phyloP scores from a whole-genome alignment of 805 yeast genomes.

The Candida rishiriensis region DNA sequence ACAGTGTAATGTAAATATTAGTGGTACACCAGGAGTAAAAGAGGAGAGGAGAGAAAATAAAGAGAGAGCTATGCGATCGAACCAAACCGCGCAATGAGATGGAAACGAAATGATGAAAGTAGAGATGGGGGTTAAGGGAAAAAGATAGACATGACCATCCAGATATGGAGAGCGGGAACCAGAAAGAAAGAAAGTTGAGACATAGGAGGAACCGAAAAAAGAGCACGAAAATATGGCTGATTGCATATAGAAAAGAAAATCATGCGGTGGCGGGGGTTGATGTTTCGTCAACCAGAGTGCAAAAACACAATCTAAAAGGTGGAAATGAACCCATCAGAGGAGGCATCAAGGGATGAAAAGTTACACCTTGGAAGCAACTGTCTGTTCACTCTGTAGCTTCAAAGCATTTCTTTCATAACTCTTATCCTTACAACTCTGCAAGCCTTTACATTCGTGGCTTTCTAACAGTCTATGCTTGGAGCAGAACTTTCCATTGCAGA shows the following conservation, averaged over 20 bases:
- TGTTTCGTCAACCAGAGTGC: neutral
- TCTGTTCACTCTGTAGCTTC: constrained; percentile 78
- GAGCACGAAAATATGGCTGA: too few species aligned
- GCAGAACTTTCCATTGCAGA: constrained; percentile 81
- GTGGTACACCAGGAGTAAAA: neutral
- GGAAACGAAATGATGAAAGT: too few species aligned
- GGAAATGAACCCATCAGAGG: neutral
- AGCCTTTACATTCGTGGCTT: constrained; percentile 75
- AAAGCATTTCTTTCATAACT: constrained; percentile 82
- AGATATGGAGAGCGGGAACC: too few species aligned
- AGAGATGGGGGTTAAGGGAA: too few species aligned
- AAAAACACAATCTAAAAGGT: neutral
- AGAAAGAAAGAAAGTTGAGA: too few species aligned
- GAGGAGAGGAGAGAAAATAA: neutral
- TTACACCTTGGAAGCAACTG: constrained; percentile 67
- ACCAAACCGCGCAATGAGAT: too few species aligned
- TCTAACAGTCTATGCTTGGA: constrained; percentile 83
- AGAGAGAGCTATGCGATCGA: too few species aligned
- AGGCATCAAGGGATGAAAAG: neutral
- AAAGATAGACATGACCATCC: too few species aligned
- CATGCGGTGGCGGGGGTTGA: too few species aligned
- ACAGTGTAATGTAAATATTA: neutral
- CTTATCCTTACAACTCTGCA: constrained; percentile 74
- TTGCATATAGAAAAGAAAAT: too few species aligned
- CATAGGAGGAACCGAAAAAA: too few species aligned